Base-by-base conservation (phyloP, 768 basidiomycete genomes). In the Cubamyces sp. region DNA sequence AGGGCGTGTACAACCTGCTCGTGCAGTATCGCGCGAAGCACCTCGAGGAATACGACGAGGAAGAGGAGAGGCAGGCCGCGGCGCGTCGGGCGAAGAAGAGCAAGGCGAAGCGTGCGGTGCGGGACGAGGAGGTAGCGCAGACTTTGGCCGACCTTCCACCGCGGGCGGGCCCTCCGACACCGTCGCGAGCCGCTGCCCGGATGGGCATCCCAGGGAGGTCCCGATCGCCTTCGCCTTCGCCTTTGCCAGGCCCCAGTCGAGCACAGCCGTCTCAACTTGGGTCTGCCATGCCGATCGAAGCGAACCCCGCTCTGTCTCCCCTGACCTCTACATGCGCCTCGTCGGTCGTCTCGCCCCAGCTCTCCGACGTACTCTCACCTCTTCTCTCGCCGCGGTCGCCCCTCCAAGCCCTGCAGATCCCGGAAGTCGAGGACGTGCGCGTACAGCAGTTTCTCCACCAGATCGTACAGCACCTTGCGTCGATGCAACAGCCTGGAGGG, bases 1-100 rank as follows among this genome's bases (percentile, higher is more conserved):
- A 99, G 76, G 93, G 92, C 0, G 91, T 98, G 50, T 99, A 99
- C 74, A 88, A 92, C 70, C 77, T 98, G 5, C 81, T 99, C n/a
- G 80, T 89, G 57, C 86, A 86, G 65, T 98, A 97, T 75, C 86
- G 95, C 46, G 83, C 83, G 52, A 85, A 82, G 66, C 86, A 87
- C 57, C 73, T 92, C 45, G 88, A 91, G 69, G 82, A 87, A 64
- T 91, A 85, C 72, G 86, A 89, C 59, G 88, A 90, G 57, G 88
- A 90, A 51, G 86, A 90, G 60, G 81, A 85, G 59, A 62, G 51
- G 39, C 61, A 78, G 37, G 74, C 74, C 21, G 69, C 68, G 25
- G 75, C 74, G 28, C 69, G 76, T 73, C 71, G 67, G 43, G 78
- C 74, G 52, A 76, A 72, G 66, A 69, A 66, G 5, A 72, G 71